Percentiles rank a stretch among this genome's conserved stretches.
phyloP scores from a whole-genome alignment of 805 yeast species.

The Myxozyma lipomycoides region DNA sequence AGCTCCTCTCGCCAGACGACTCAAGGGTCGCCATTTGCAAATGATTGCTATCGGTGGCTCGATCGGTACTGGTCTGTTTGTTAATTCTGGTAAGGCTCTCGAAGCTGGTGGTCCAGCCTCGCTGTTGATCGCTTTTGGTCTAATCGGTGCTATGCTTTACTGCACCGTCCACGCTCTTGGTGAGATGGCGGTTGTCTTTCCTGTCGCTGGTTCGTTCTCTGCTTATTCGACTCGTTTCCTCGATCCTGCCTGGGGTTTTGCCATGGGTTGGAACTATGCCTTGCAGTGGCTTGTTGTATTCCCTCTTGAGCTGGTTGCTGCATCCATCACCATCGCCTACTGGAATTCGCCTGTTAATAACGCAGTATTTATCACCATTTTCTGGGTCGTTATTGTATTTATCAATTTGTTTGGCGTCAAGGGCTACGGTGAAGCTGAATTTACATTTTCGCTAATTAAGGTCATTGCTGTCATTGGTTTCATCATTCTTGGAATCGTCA shows the following conservation, averaged over 20 bases:
- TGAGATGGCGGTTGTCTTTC: slow-evolving; percentile 67
- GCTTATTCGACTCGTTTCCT: slow-evolving; percentile 58
- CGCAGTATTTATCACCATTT: slow-evolving; percentile 56
- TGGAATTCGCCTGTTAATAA: slow-evolving; percentile 50
- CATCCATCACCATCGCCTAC: slow-evolving; percentile 52
- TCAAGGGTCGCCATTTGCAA: slow-evolving; percentile 40
- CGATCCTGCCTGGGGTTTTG: slow-evolving; percentile 66
- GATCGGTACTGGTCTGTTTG: slow-evolving; percentile 70
- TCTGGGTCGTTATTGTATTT: slow-evolving; percentile 48
- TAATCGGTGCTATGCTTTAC: slow-evolving; percentile 51
- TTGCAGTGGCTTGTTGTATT: slow-evolving; percentile 61
- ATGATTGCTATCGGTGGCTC: slow-evolving; percentile 84
- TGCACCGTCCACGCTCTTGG: slow-evolving; percentile 50
- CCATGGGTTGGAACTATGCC: slow-evolving; percentile 69
- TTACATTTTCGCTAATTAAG: slow-evolving; percentile 55
- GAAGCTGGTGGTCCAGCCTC: slow-evolving; percentile 52
- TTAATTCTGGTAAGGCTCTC: slow-evolving; percentile 39
- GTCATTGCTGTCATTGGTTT: slow-evolving; percentile 57
- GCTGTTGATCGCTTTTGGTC: slow-evolving; percentile 46
- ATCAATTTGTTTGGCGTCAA: slow-evolving; percentile 55
- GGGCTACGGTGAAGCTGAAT: slow-evolving; percentile 67
- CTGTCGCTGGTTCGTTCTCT: slow-evolving; percentile 59
- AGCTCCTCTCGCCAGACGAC: slow-evolving; percentile 52
- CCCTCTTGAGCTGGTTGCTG: slow-evolving; percentile 65
- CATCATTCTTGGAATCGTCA: slow-evolving; percentile 55